These are phyloP conservation scores for Thielaviopsis musarum DNA, from an alignment of 2,329 filamentous ascomycete genomes.

Conservation along the genomic window DNA sequence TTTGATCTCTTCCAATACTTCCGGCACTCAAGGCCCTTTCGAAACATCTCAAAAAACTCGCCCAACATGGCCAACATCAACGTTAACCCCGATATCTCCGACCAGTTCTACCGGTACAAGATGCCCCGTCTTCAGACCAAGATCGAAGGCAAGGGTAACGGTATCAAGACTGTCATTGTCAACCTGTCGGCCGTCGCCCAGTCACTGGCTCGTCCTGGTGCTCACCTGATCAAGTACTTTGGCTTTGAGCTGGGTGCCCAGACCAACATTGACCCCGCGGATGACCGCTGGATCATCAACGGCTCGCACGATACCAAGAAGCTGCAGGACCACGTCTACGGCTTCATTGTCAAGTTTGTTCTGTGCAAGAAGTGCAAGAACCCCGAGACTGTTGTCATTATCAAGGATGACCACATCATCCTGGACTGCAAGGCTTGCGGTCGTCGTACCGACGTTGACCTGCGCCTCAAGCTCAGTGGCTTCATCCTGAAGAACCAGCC, in stretches of 20 bases:
- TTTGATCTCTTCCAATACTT: neutral
- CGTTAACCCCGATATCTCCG: conserved; percentile 92
- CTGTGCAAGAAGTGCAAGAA: conserved; percentile 99
- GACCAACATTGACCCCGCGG: conserved; percentile 91
- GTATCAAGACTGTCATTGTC: conserved; percentile 96
- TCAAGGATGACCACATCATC: conserved; percentile 83
- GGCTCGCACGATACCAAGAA: conserved; percentile 88
- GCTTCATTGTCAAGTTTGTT: conserved; percentile 97
- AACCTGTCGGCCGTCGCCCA: conserved; percentile 88
- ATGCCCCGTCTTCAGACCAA: conserved; percentile 98
- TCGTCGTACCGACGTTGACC: conserved; percentile 77
- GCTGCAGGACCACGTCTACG: conserved; percentile 94
- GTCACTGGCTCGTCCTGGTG: conserved; percentile 78
- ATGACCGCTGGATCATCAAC: conserved; percentile 99
- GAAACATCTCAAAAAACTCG: conserved; percentile 13
- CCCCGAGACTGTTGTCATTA: conserved; percentile 87
- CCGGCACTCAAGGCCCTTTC: conserved; percentile 3
- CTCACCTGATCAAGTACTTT: conserved; percentile 99
- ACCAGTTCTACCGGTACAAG: conserved; percentile 99
- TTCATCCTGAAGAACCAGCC: conserved; percentile 96
- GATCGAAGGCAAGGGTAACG: conserved; percentile 98
- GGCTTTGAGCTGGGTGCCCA: conserved; percentile 97
- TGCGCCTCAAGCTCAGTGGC: conserved; percentile 85
- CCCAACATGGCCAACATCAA: conserved; percentile 92
- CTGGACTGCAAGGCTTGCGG: conserved; percentile 99